These are phyloP conservation scores for Zizania latifolia DNA, from an alignment of 176 grass and related monocot species.

Conservation along the genomic window DNA sequence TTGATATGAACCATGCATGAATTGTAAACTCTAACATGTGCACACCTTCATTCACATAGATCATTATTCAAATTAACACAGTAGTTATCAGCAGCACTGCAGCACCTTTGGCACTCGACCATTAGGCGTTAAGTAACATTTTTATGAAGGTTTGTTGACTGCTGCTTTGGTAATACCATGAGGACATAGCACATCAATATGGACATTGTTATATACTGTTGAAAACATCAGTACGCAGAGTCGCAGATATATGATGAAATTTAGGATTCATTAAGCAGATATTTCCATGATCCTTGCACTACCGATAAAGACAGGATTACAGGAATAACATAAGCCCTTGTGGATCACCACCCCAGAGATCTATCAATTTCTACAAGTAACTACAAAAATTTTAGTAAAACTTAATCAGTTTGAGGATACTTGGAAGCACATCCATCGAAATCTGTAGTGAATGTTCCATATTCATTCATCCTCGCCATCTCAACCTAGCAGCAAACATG, in stretches of 20 bases:
- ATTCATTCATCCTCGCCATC: neutral
- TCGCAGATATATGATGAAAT: neutral
- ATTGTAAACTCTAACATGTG: neutral
- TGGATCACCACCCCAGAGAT: neutral
- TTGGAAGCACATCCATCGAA: neutral
- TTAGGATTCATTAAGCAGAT: neutral
- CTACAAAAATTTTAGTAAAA: neutral
- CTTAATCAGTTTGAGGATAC: neutral
- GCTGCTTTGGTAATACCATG: neutral
- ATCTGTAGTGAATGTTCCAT: neutral
- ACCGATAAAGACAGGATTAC: neutral
- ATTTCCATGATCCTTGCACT: neutral
- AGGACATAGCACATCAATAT: neutral
- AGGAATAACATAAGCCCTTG: constrained; percentile 5
- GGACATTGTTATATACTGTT: neutral
- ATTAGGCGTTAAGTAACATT: neutral
- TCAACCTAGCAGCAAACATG: neutral
- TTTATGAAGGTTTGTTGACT: neutral
- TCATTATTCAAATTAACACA: neutral
- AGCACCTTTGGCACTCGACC: neutral
- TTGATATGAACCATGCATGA: neutral
- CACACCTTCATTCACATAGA: neutral
- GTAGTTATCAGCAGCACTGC: neutral
- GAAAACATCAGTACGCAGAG: neutral
- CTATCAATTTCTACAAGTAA: neutral